Percentiles rank a stretch among this genome's conserved stretches.
Evolutionary conservation across 768 basidiomycete species (phyloP).

Genomic region (Xerocomellus dryophilus): DNA sequence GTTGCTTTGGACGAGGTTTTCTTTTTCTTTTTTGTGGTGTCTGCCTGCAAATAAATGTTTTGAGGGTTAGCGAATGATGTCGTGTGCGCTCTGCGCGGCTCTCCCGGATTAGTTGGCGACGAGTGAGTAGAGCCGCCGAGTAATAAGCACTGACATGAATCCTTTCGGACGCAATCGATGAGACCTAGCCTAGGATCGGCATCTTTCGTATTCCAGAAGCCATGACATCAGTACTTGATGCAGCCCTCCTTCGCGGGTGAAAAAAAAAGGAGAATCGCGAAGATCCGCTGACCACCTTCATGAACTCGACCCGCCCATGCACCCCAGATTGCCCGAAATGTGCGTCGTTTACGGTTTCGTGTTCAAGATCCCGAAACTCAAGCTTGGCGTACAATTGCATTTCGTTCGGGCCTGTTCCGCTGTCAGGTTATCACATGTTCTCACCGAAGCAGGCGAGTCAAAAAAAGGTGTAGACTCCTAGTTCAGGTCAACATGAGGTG

Average conservation of each 20-base stretch:
- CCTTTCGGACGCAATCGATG: neutral
- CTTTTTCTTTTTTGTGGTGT: neutral
- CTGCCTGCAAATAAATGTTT: neutral
- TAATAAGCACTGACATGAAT: neutral
- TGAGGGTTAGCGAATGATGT: neutral
- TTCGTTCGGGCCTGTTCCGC: neutral
- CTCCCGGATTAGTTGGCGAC: no score
- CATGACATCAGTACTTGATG: no score
- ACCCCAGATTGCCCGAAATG: neutral
- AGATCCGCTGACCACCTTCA: no score
- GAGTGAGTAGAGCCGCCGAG: neutral
- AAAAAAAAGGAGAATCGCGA: no score
- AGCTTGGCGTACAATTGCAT: neutral
- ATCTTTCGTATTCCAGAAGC: no score
- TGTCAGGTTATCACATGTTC: neutral
- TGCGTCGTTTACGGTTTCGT: neutral
- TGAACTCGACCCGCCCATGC: no score
- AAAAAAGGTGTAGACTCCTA: neutral
- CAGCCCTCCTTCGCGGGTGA: no score
- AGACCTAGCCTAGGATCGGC: neutral
- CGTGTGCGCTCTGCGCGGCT: no score
- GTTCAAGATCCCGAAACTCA: neutral
- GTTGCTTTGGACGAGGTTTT: neutral
- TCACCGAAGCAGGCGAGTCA: neutral
- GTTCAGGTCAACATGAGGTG: no score